Evolutionary conservation across 1,139 yeast species (phyloP), one percentile per base, ranked within the genome.

Genomic region (Taphrina betulina): DNA sequence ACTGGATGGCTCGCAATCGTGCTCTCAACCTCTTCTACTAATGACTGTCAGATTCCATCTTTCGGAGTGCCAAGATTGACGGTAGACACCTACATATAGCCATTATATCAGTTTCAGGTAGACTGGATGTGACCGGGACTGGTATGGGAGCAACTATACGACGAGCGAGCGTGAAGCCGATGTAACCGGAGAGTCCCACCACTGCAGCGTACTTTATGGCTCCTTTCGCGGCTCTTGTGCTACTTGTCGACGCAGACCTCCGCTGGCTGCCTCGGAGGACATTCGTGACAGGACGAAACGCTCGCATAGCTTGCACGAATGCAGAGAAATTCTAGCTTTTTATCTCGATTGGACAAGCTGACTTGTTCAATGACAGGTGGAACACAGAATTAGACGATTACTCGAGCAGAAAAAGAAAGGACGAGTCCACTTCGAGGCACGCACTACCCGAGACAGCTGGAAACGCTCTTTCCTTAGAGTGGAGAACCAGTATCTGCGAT

Each of bases 1-100:
- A 58, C 43, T 3, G 63, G 61, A 29, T 52, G 57, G 14, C 26
- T 28, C 10, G 35, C 37, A 23, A 52, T 52, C n/a, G 40, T 36
- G 20, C n/a, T 7, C 29, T 52, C 56, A 16, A 43, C 50, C 10
- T 40, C 19, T 14, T 38, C 44, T 10, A 50, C 48, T 43, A 16
- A 26, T 26, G 10, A 26, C 7, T 26, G 12, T 26, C 31, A 7
- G 31, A 26, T 12, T 7, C 10, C 31, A 12, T 12, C 7, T 26
- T 26, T 26, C 31, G 31, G 7, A 12, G 31, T 26, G 31, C 8
- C 17, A 29, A 14, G 28, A 37, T 43, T n/a, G n/a, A n/a, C n/a
- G n/a, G n/a, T n/a, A n/a, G n/a, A 19, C 7, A 14, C 37, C 2
- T 19, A 43, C 48, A 20, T 22, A 43, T 19, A n/a, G 48, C 38